Evolutionary conservation across 768 basidiomycete genomes (phyloP).

Genomic region (Trametes cingulata): DNA sequence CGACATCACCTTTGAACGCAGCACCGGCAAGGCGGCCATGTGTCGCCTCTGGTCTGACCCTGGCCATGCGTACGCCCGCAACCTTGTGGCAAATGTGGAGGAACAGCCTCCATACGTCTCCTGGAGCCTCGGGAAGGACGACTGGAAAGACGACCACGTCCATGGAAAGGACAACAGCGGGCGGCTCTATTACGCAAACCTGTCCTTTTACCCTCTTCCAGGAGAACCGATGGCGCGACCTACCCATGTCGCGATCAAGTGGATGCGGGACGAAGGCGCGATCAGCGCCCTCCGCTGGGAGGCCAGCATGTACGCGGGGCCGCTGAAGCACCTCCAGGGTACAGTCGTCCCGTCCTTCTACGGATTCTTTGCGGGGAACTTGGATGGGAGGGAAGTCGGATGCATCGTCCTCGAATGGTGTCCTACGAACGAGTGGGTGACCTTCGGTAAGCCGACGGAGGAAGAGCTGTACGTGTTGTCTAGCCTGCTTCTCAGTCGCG

Average conservation of each 20-base stretch:
- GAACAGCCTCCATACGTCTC: background rate
- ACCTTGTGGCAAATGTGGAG: constrained; percentile 5
- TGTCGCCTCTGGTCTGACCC: constrained; percentile 9
- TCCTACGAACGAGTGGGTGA: constrained; percentile 17
- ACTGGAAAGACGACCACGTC: constrained; percentile 5
- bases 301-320: constrained; percentile 35
- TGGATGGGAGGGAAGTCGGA: constrained; percentile 29
- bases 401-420: constrained; percentile 45
- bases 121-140: constrained; percentile 1
- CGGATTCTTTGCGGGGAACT: constrained; percentile 38
- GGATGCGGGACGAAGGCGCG: constrained; percentile 30
- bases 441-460: background rate
- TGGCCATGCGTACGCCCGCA: background rate
- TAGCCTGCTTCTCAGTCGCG: background rate
- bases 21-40: constrained; percentile 1
- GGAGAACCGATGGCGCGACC: background rate
- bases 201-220: constrained; percentile 4
- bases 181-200: constrained; percentile 9
- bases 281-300: constrained; percentile 35
- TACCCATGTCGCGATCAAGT: constrained; percentile 36
- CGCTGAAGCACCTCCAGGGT: constrained; percentile 40
- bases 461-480: constrained; percentile 6
- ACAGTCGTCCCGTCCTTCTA: constrained; percentile 40
- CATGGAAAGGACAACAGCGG: background rate
- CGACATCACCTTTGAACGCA: constrained; percentile 17